Conservation (phyloP, 2,329 filamentous ascomycete species). For the Arthrobotrys musiformis region DNA sequence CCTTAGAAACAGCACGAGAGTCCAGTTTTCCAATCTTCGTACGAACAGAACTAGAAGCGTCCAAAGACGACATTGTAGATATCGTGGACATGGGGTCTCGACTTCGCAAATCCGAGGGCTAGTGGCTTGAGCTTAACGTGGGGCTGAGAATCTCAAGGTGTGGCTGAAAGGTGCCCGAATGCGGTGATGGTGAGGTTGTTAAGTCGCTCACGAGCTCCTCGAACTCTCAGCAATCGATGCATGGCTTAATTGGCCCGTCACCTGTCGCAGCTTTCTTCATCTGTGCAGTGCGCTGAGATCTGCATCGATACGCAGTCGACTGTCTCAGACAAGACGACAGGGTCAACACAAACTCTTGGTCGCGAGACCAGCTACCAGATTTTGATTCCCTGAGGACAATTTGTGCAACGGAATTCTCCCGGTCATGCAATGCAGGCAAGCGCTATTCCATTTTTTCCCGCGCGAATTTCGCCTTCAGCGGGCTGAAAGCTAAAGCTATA, state of each 20-base stretch:
- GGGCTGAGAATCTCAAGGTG: not conserved
- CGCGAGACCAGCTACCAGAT: not conserved
- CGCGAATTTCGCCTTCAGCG: not conserved
- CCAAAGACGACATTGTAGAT: constrained; percentile 24
- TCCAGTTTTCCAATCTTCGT: not conserved
- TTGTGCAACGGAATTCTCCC: not conserved
- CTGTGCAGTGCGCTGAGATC: not conserved
- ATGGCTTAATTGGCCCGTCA: not conserved
- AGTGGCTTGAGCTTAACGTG: not conserved
- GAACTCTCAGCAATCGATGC: not conserved
- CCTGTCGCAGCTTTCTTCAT: not conserved
- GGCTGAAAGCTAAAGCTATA: not conserved
- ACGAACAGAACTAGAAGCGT: not conserved
- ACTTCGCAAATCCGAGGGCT: not conserved
- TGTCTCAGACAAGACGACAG: constrained; percentile 20
- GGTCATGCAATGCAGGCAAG: not conserved
- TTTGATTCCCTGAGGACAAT: not conserved
- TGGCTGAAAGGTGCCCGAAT: not conserved
- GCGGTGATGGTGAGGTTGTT: not conserved
- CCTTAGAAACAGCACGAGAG: not conserved
- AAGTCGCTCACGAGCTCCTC: constrained; percentile 10
- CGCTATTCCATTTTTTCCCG: not conserved
- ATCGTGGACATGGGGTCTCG: not conserved
- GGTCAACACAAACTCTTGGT: constrained; percentile 18
- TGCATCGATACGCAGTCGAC: not conserved